These are phyloP conservation scores for Scheffersomyces ergatensis DNA, from an alignment of 805 yeast species.

Conservation along the genomic window DNA sequence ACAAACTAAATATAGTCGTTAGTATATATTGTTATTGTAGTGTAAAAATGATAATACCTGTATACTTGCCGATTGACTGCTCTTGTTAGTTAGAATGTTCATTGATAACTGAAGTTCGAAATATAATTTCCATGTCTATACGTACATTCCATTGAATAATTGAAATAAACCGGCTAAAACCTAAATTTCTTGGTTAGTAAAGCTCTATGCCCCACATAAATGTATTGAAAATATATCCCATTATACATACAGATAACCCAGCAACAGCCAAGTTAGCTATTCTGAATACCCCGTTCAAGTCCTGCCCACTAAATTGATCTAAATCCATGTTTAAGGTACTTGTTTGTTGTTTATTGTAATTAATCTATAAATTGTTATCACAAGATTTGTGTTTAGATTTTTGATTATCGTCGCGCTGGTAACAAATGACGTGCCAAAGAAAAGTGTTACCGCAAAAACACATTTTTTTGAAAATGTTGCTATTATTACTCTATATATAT, in stretches of 20 bases:
- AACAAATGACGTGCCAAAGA: too few species aligned
- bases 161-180: conserved; percentile 49
- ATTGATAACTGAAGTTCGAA: too few species aligned
- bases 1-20: conserved; percentile 43
- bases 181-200: conserved; percentile 21
- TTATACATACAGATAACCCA: conserved; percentile 46
- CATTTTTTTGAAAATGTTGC: too few species aligned
- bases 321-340: conserved; percentile 32
- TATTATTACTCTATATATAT: too few species aligned
- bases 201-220: not conserved
- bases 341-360: too few species aligned
- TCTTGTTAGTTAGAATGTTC: too few species aligned
- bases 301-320: conserved; percentile 41
- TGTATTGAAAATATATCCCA: too few species aligned
- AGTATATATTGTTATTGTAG: conserved; percentile 11
- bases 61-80: conserved; percentile 33
- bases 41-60: not conserved
- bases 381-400: too few species aligned
- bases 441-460: too few species aligned
- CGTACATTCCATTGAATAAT: conserved; percentile 48
- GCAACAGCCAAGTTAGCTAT: conserved; percentile 57
- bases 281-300: conserved; percentile 45
- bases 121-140: conserved; percentile 9
- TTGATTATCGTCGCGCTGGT: too few species aligned
- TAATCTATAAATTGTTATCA: too few species aligned